Percentiles rank a stretch among this genome's conserved stretches.
Conservation (phyloP, 352 stramenopile species). For the Phytophthora cactorum region DNA sequence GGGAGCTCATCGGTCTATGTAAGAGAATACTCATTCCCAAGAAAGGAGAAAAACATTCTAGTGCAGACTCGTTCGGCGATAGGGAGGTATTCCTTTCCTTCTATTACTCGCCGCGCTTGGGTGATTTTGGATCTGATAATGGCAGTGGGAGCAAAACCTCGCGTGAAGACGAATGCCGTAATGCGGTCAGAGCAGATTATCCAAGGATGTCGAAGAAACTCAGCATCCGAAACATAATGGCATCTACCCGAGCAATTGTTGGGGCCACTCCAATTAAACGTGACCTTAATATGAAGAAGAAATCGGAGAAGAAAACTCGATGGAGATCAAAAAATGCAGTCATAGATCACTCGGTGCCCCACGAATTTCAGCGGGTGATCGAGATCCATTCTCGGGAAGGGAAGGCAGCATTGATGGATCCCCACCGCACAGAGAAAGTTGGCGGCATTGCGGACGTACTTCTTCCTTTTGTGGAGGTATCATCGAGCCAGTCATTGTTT, state of each 20-base stretch:
- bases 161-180: conserved; percentile 18
- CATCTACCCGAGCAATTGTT: conserved; percentile 19
- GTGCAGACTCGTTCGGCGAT: neutral
- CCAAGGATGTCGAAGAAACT: conserved; percentile 20
- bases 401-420: conserved; percentile 24
- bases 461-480: conserved; percentile 29
- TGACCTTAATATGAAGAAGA: conserved; percentile 15
- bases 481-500: conserved; percentile 12
- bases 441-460: conserved; percentile 14
- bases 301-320: conserved; percentile 20
- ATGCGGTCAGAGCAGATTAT: conserved; percentile 10
- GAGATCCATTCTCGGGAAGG: conserved; percentile 12
- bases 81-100: conserved; percentile 44
- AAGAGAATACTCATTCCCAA: conserved; percentile 4
- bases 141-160: neutral
- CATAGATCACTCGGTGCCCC: conserved; percentile 38
- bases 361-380: conserved; percentile 45
- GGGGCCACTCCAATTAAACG: neutral
- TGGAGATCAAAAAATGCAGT: conserved; percentile 46
- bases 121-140: neutral
- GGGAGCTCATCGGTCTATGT: conserved; percentile 30
- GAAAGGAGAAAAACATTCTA: neutral
- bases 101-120: conserved; percentile 35
- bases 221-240: conserved; percentile 24
- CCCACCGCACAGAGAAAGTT: conserved; percentile 8